Conservation (phyloP, 139 green algal genomes). For the Chlamydomonas incerta region DNA sequence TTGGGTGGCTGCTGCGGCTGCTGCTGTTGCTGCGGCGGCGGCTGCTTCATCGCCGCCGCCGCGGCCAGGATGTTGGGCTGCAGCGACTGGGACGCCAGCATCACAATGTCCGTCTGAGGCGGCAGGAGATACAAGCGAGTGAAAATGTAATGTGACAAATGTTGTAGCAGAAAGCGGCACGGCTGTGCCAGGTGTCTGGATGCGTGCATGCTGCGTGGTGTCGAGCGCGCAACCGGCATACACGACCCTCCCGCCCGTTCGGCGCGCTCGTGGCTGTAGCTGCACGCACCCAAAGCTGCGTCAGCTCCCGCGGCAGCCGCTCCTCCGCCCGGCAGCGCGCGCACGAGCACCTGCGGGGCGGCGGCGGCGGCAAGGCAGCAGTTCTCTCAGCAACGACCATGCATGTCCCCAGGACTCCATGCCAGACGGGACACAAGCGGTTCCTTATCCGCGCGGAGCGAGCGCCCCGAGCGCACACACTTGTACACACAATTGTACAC, state of each 20-base stretch:
- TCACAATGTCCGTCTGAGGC: constrained; percentile 16
- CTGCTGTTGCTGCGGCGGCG: not conserved
- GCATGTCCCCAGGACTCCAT: no score
- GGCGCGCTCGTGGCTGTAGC: not conserved
- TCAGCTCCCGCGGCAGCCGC: constrained; percentile 13
- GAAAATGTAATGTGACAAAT: no score
- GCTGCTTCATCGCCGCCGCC: not conserved
- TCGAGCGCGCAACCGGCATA: no score
- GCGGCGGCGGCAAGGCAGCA: not conserved
- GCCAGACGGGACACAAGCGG: no score
- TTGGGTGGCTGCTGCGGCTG: no score
- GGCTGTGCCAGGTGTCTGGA: no score
- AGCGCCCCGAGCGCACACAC: no score
- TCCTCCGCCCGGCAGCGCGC: constrained; percentile 3
- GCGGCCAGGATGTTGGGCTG: constrained; percentile 1
- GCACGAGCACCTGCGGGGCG: constrained; percentile 2
- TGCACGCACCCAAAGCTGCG: constrained; percentile 23
- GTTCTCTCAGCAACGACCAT: no score
- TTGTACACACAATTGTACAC: not conserved
- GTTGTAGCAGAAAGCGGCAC: no score
- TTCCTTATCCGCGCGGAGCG: no score
- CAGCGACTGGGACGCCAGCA: constrained; percentile 17
- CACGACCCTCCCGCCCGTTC: not conserved
- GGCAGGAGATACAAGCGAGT: no score
- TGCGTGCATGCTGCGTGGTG: not conserved